Evolutionary conservation across 495 filamentous ascomycete genomes (phyloP).

Genomic region (Penicillium samsonianum): DNA sequence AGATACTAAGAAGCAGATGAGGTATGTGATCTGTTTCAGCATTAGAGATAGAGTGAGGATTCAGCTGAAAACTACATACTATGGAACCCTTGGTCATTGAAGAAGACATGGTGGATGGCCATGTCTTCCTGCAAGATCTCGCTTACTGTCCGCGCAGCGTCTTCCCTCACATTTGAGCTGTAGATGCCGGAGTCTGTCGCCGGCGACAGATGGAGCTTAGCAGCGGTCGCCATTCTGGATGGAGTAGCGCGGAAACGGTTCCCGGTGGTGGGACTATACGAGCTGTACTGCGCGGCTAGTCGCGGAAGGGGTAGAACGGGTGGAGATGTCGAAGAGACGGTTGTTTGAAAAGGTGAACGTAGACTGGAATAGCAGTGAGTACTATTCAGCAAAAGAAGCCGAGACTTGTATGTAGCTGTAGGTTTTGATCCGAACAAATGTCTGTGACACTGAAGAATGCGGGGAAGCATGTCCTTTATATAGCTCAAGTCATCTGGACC

Average conservation of each 20-base stretch:
- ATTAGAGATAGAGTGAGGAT: slow-evolving; percentile 7
- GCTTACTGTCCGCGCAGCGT: slow-evolving; percentile 59
- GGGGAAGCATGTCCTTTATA: slow-evolving; percentile 11
- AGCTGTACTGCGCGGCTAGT: background rate
- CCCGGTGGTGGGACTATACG: background rate
- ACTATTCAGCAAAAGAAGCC: background rate
- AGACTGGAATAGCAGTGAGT: background rate
- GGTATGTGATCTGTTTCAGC: slow-evolving; percentile 58
- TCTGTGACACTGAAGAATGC: background rate
- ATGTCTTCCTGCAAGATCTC: slow-evolving; percentile 74
- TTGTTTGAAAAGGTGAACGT: background rate
- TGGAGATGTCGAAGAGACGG: background rate
- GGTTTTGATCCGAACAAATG: background rate
- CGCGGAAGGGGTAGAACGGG: background rate
- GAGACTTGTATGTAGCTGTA: background rate
- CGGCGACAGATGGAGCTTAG: slow-evolving; percentile 58
- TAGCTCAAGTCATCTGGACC: background rate
- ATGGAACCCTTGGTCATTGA: slow-evolving; percentile 67
- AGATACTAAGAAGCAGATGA: slow-evolving; percentile 75
- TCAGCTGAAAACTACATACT: slow-evolving; percentile 45
- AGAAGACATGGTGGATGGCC: slow-evolving; percentile 75
- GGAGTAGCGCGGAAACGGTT: background rate
- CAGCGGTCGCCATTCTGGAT: slow-evolving; percentile 61
- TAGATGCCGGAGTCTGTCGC: slow-evolving; percentile 59
- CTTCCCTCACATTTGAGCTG: slow-evolving; percentile 51